Conservation (phyloP, 2,329 filamentous ascomycete species). For the Fonsecaea pugnacius region DNA sequence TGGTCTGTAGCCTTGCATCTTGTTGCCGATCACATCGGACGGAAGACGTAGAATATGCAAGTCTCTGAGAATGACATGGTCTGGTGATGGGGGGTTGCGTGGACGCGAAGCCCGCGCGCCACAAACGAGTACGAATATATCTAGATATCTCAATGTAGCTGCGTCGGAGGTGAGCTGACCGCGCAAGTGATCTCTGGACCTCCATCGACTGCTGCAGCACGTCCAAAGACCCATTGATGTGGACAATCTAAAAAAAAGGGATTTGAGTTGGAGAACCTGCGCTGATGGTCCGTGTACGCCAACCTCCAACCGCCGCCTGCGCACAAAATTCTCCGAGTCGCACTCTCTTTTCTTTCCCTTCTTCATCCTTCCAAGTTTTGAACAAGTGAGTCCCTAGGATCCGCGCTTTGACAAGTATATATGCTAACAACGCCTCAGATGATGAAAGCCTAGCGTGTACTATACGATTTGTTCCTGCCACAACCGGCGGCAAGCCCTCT, state of each 20-base stretch:
- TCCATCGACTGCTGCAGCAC: conserved; percentile 17
- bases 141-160: conserved; percentile 48
- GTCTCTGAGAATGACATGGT: conserved; percentile 5
- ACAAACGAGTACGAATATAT: conserved; percentile 39
- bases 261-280: conserved; percentile 8
- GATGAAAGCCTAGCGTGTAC: conserved; percentile 99
- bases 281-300: neutral
- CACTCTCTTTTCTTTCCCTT: conserved; percentile 57
- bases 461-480: conserved; percentile 78
- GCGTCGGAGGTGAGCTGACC: conserved; percentile 37
- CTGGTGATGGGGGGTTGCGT: neutral
- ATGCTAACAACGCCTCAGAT: conserved; percentile 31
- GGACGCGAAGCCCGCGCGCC: conserved; percentile 1
- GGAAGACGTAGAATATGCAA: conserved; percentile 2
- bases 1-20: neutral
- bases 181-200: conserved; percentile 20
- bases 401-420: neutral
- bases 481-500: conserved; percentile 77
- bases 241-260: neutral
- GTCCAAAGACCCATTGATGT: neutral
- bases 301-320: conserved; percentile 23
- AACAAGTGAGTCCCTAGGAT: conserved; percentile 70
- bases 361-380: conserved; percentile 99
- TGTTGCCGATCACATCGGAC: neutral
- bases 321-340: conserved; percentile 39